Evolutionary conservation across 441 rosid genomes (phyloP).

Genomic region (Jatropha multifida): DNA sequence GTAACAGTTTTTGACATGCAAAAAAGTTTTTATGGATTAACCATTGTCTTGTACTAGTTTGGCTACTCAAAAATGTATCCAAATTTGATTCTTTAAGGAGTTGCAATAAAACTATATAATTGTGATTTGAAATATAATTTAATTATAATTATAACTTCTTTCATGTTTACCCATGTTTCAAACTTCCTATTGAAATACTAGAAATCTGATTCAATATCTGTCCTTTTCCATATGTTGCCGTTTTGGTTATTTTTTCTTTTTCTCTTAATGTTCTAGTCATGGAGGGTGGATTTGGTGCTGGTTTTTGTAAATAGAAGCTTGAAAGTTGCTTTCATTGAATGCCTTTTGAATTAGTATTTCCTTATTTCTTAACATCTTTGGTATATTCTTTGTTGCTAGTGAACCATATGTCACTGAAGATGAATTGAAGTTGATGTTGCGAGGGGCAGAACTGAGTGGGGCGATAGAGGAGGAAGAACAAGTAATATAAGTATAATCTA

Average conservation of each 20-base stretch:
- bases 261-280: not conserved
- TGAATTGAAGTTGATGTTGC: slow-evolving; percentile 91
- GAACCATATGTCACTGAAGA: slow-evolving; percentile 99
- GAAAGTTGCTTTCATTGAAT: not conserved
- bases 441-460: slow-evolving; percentile 97
- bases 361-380: slow-evolving; percentile 1
- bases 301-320: not conserved
- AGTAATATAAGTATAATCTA: slow-evolving; percentile 43
- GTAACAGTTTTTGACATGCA: not conserved
- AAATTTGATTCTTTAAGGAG: not conserved
- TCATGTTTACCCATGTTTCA: not conserved
- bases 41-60: not conserved
- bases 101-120: not conserved
- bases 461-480: slow-evolving; percentile 99
- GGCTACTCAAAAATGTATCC: not conserved
- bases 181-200: not conserved
- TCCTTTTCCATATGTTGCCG: not conserved
- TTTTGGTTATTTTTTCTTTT: not conserved
- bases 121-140: not conserved
- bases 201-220: not conserved
- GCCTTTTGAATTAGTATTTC: slow-evolving; percentile 6
- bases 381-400: slow-evolving; percentile 34
- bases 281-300: not conserved
- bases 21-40: not conserved
- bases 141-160: not conserved